Evolutionary conservation across 108 stramenopile species (phyloP).

Genomic region (Nitzschia sp.): DNA sequence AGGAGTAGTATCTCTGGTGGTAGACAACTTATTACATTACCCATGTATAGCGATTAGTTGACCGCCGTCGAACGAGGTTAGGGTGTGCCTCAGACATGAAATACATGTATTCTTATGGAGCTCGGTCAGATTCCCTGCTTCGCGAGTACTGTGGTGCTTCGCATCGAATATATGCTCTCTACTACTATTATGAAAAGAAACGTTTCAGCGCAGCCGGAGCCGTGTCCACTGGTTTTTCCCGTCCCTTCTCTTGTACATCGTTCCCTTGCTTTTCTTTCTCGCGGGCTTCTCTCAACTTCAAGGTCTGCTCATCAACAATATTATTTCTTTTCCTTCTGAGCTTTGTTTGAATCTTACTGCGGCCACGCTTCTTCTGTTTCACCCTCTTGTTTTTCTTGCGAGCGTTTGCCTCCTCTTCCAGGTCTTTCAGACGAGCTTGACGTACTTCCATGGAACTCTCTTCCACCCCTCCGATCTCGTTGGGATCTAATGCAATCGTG

Average conservation of each 20-base stretch:
- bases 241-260: neutral
- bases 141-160: too few relatives aligned
- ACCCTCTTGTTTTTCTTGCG: constrained; percentile 62
- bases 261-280: constrained; percentile 61
- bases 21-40: too few relatives aligned
- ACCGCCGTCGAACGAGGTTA: too few relatives aligned
- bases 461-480: constrained; percentile 88
- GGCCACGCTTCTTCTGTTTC: constrained; percentile 93
- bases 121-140: too few relatives aligned
- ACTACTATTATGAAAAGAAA: neutral
- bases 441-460: constrained; percentile 58
- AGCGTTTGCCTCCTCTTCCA: constrained; percentile 58
- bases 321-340: constrained; percentile 91
- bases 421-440: constrained; percentile 57
- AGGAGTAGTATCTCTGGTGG: too few relatives aligned
- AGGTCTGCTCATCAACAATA: constrained; percentile 80
- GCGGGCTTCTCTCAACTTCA: constrained; percentile 69
- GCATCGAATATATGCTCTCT: too few relatives aligned
- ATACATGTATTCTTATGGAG: too few relatives aligned
- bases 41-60: too few relatives aligned
- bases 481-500: constrained; percentile 94
- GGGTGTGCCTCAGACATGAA: too few relatives aligned
- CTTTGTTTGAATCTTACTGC: constrained; percentile 95
- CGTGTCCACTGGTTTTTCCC: neutral
- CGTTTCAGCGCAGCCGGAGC: neutral